Evolutionary conservation across 2,329 filamentous ascomycete genomes (phyloP).

Genomic region (Aspergillus pseudotamarii): DNA sequence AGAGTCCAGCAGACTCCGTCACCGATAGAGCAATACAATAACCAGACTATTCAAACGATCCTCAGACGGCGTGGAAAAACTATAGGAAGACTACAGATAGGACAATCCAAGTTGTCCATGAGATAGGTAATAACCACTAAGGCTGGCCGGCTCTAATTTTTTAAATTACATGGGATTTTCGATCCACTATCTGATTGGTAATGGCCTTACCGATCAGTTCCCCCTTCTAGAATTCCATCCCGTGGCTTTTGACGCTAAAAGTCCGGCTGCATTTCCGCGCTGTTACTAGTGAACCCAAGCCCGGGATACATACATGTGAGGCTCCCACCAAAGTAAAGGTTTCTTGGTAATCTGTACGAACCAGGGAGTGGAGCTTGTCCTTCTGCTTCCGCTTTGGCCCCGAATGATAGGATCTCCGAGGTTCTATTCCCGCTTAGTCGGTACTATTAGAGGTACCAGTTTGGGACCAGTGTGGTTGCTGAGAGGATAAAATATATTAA

Average conservation of each 20-base stretch:
- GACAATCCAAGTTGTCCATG: background rate
- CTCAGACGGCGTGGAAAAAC: background rate
- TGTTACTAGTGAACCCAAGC: constrained; percentile 3
- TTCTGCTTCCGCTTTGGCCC: constrained; percentile 1
- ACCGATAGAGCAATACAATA: background rate
- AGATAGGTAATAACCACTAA: background rate
- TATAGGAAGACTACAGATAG: background rate
- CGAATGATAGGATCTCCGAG: background rate
- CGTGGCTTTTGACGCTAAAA: constrained; percentile 10
- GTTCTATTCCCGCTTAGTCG: background rate
- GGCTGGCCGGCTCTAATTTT: background rate
- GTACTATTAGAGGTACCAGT: background rate
- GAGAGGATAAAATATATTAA: background rate
- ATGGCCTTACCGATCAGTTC: constrained; percentile 2
- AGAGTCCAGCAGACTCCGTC: background rate
- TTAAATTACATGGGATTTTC: background rate
- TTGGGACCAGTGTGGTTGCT: background rate
- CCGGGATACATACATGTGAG: constrained; percentile 9
- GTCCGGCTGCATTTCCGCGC: constrained; percentile 12
- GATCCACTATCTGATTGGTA: constrained; percentile 1
- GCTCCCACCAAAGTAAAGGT: constrained; percentile 1
- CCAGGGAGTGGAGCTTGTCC: background rate
- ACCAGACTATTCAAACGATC: background rate
- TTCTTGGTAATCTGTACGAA: constrained; percentile 7
- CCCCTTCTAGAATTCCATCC: constrained; percentile 10